Percentiles rank a stretch among this genome's conserved stretches.
Evolutionary conservation across 2,329 filamentous ascomycete genomes (phyloP).

Genomic region (Fusarium sp.): DNA sequence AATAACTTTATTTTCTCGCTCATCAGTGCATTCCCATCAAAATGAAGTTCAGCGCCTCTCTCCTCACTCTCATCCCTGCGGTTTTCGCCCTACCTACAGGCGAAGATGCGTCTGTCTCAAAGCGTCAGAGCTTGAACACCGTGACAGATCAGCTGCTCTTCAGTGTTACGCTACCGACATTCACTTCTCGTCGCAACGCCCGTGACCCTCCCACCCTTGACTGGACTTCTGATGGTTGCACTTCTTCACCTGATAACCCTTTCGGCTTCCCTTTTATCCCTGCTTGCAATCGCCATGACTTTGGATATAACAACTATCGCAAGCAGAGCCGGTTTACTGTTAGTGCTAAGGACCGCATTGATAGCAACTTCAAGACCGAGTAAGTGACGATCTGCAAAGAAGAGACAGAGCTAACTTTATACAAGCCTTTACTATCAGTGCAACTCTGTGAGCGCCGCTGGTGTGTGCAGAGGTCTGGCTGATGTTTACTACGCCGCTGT

Average conservation of each 20-base stretch:
- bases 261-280: slow-evolving; percentile 58
- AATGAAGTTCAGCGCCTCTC: slow-evolving; percentile 51
- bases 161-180: slow-evolving; percentile 55
- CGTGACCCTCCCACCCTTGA: slow-evolving; percentile 54
- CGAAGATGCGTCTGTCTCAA: slow-evolving; percentile 17
- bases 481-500: slow-evolving; percentile 58
- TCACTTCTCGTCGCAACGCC: slow-evolving; percentile 56
- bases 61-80: slow-evolving; percentile 43
- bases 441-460: slow-evolving; percentile 24
- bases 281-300: slow-evolving; percentile 67
- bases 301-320: slow-evolving; percentile 68
- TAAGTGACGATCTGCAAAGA: slow-evolving; percentile 37
- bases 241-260: slow-evolving; percentile 58
- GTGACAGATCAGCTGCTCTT: slow-evolving; percentile 63
- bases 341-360: slow-evolving; percentile 58
- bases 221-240: slow-evolving; percentile 60
- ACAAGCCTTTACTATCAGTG: slow-evolving; percentile 57
- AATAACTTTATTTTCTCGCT: neutral
- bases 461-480: slow-evolving; percentile 52
- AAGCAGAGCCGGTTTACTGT: slow-evolving; percentile 61
- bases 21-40: neutral
- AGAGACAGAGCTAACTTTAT: neutral
- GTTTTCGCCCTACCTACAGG: slow-evolving; percentile 42
- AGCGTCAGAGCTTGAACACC: slow-evolving; percentile 42
- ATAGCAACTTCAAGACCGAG: slow-evolving; percentile 63